Percentiles rank a stretch among this genome's conserved stretches.
phyloP scores from a whole-genome alignment of 2,329 filamentous ascomycete genomes.

The Stagonosporopsis tanaceti region DNA sequence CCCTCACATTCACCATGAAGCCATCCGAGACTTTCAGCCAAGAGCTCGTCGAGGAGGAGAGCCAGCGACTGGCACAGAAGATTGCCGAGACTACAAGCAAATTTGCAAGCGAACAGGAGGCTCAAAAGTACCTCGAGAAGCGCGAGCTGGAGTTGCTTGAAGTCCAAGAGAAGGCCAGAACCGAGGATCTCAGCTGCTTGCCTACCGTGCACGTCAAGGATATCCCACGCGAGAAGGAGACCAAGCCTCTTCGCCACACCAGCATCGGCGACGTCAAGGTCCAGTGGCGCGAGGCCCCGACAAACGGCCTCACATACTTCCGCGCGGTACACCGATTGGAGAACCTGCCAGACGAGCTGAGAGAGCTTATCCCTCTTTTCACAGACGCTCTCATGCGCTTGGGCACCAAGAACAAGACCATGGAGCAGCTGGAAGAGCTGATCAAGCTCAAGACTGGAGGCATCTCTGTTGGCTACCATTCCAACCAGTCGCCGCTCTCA shows the following conservation, averaged over 20 bases:
- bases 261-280: conserved; percentile 71
- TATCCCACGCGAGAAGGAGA: conserved; percentile 81
- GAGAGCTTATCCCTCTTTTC: conserved; percentile 86
- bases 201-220: conserved; percentile 89
- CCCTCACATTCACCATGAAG: conserved; percentile 91
- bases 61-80: conserved; percentile 74
- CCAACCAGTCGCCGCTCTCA: conserved; percentile 78
- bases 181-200: conserved; percentile 84
- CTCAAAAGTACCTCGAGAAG: conserved; percentile 74
- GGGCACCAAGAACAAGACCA: conserved; percentile 84
- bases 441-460: conserved; percentile 98
- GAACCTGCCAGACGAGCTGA: conserved; percentile 82
- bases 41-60: conserved; percentile 79
- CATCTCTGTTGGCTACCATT: conserved; percentile 83
- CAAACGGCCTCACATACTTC: conserved; percentile 96
- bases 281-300: conserved; percentile 91
- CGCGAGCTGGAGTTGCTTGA: conserved; percentile 81
- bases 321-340: conserved; percentile 83
- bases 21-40: conserved; percentile 79
- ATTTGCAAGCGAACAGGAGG: conserved; percentile 75
- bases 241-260: conserved; percentile 69
- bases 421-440: conserved; percentile 93
- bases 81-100: conserved; percentile 73
- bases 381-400: conserved; percentile 92
- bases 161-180: conserved; percentile 84